phyloP scores from a whole-genome alignment of 2,329 filamentous ascomycete genomes.

The Scorias spongiosa region DNA sequence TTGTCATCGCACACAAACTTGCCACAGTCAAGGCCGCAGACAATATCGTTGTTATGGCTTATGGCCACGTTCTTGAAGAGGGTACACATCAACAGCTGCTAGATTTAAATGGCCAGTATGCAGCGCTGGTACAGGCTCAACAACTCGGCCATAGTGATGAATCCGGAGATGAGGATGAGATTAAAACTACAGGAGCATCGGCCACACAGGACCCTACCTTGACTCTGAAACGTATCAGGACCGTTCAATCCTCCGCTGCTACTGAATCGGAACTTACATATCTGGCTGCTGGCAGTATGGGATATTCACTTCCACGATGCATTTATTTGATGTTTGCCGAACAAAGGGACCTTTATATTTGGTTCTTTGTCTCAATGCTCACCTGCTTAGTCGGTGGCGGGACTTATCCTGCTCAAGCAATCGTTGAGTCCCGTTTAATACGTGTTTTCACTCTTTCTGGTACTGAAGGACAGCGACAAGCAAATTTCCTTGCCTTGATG shows the following conservation, averaged over 20 bases:
- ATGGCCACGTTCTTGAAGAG: conserved; percentile 25
- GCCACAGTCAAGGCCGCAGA: conserved; percentile 25
- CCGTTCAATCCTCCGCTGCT: conserved; percentile 5
- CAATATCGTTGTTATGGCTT: conserved; percentile 27
- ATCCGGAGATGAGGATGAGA: conserved; percentile 6
- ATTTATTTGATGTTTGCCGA: conserved; percentile 1
- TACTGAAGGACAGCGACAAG: conserved; percentile 16
- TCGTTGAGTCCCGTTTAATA: conserved; percentile 23
- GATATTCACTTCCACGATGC: not conserved
- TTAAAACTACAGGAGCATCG: not conserved
- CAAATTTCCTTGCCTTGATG: conserved; percentile 51
- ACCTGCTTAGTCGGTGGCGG: conserved; percentile 3
- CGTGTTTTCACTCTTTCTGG: conserved; percentile 21
- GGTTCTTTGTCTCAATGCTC: conserved; percentile 1
- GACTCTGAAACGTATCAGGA: conserved; percentile 11
- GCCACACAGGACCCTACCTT: conserved; percentile 16
- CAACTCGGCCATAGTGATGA: conserved; percentile 25
- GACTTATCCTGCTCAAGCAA: conserved; percentile 24
- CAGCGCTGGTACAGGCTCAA: conserved; percentile 31
- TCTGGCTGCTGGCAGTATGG: conserved; percentile 9
- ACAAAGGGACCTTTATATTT: not conserved
- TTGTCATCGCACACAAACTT: conserved; percentile 29
- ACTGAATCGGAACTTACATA: not conserved
- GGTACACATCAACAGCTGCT: conserved; percentile 22
- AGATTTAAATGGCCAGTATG: conserved; percentile 23